Conservation (phyloP, 306 rosid genomes). For the Styphnolobium japonicum region DNA sequence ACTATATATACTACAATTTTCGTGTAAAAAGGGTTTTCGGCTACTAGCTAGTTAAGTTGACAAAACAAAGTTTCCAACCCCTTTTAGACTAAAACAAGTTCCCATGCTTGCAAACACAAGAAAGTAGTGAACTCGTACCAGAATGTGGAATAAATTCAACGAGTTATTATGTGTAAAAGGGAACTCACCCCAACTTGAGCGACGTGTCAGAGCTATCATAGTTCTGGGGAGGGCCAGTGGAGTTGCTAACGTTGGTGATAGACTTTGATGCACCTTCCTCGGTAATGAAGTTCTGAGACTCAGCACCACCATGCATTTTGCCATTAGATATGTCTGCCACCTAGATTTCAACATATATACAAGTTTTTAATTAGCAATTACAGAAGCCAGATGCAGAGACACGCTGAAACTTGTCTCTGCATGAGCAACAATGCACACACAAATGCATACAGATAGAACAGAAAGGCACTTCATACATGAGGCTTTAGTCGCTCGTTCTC, state of each 20-base stretch:
- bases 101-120: background rate
- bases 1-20: no score
- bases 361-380: background rate
- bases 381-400: background rate
- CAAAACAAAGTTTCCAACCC: no score
- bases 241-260: slow-evolving; percentile 58
- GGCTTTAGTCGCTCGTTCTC: slow-evolving; percentile 73
- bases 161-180: background rate
- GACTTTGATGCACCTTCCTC: slow-evolving; percentile 96
- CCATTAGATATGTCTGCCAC: slow-evolving; percentile 38
- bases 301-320: slow-evolving; percentile 29
- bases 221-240: slow-evolving; percentile 63
- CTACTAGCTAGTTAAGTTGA: no score
- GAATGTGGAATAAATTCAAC: background rate
- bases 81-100: no score
- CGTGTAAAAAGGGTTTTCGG: no score
- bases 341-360: slow-evolving; percentile 24
- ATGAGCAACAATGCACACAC: background rate
- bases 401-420: background rate
- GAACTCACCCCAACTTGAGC: slow-evolving; percentile 81
- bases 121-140: background rate
- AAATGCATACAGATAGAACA: background rate
- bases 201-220: slow-evolving; percentile 79
- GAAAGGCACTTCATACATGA: slow-evolving; percentile 41
- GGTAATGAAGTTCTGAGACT: slow-evolving; percentile 37